These are phyloP conservation scores for Calophaca sinica DNA, from an alignment of 306 rosid genomes.

Conservation along the genomic window DNA sequence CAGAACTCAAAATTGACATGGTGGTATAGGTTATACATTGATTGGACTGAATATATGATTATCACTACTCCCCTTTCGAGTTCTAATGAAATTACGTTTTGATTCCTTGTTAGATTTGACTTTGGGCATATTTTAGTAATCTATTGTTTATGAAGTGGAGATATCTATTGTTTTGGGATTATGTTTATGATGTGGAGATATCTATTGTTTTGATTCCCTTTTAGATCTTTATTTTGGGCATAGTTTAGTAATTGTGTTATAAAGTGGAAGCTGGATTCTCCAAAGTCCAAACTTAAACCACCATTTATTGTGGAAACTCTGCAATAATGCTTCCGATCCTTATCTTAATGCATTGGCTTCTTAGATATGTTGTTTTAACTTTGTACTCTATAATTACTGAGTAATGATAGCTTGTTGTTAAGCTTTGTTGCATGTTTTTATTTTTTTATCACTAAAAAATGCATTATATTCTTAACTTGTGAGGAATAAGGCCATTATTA, in stretches of 20 bases:
- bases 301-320: background rate
- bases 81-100: background rate
- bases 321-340: slow-evolving; percentile 11
- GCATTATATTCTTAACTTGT: slow-evolving; percentile 14
- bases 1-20: slow-evolving; percentile 51
- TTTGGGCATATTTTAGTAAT: no score
- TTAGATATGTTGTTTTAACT: slow-evolving; percentile 25
- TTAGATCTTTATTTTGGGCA: no score
- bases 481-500: slow-evolving; percentile 22
- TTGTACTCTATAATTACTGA: background rate
- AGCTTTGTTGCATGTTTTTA: slow-evolving; percentile 1
- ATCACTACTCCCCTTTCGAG: slow-evolving; percentile 37
- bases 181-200: no score
- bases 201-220: no score
- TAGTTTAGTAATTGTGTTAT: no score
- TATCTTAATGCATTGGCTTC: slow-evolving; percentile 14
- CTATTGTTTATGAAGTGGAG: no score
- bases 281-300: background rate
- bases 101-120: no score
- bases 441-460: slow-evolving; percentile 8
- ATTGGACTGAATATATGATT: slow-evolving; percentile 39
- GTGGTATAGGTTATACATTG: slow-evolving; percentile 46
- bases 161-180: no score
- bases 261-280: no score
- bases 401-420: background rate